phyloP scores from a whole-genome alignment of 2,329 filamentous ascomycete species.

The Chaetomium strumarium region DNA sequence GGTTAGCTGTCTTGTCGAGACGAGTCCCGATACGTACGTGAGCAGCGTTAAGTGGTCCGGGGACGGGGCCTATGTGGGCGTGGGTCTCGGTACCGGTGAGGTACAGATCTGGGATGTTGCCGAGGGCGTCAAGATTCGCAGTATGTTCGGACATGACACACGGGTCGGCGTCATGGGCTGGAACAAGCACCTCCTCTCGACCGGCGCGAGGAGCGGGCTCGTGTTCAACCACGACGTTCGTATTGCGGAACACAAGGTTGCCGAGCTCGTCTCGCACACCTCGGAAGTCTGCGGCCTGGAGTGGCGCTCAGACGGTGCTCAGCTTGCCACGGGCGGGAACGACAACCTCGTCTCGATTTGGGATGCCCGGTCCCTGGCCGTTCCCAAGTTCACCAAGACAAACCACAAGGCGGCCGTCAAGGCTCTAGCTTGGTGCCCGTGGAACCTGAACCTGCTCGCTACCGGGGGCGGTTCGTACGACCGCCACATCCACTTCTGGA shows the following conservation, averaged over 20 bases:
- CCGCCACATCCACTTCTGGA: conserved; percentile 99
- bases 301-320: conserved; percentile 93
- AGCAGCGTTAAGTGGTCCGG: conserved; percentile 99
- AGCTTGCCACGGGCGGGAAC: conserved; percentile 95
- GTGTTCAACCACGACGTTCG: conserved; percentile 99
- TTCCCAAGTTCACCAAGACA: conserved; percentile 98
- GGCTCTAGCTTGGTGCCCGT: conserved; percentile 96
- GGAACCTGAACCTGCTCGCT: conserved; percentile 94
- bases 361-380: conserved; percentile 88
- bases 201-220: conserved; percentile 86
- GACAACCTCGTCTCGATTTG: conserved; percentile 99
- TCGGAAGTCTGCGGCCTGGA: conserved; percentile 97
- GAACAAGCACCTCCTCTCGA: conserved; percentile 97
- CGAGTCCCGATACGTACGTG: conserved; percentile 84
- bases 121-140: conserved; percentile 89
- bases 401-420: conserved; percentile 99
- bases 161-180: conserved; percentile 98
- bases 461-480: conserved; percentile 96
- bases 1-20: conserved; percentile 85
- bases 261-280: conserved; percentile 93
- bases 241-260: conserved; percentile 95
- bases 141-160: conserved; percentile 96
- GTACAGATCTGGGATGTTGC: conserved; percentile 99
- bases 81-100: conserved; percentile 90
- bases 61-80: conserved; percentile 92